phyloP scores from a whole-genome alignment of 495 filamentous ascomycete species.

The Penicillium ucsense region DNA sequence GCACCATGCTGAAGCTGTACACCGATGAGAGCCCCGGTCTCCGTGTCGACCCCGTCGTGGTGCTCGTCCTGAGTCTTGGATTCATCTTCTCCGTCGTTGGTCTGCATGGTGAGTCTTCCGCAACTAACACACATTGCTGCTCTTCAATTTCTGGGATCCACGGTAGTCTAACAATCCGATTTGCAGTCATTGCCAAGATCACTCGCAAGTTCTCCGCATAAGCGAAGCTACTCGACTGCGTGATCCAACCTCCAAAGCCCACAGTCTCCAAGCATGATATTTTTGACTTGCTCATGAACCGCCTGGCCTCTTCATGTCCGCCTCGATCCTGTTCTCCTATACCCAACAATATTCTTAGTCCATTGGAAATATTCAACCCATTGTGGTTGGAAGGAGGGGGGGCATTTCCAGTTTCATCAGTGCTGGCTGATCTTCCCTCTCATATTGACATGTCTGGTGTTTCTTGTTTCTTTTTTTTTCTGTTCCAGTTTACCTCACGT shows the following conservation, averaged over 20 bases:
- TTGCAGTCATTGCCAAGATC: conserved; percentile 88
- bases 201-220: conserved; percentile 74
- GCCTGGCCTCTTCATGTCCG: too few relatives aligned
- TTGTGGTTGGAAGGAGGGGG: conserved; percentile 2
- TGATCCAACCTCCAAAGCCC: neutral
- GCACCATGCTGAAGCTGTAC: conserved; percentile 99
- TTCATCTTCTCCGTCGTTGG: conserved; percentile 99
- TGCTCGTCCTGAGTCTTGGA: conserved; percentile 84
- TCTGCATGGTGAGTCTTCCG: conserved; percentile 62
- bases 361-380: conserved; percentile 2
- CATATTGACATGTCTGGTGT: conserved; percentile 19
- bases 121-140: too few relatives aligned
- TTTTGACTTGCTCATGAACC: too few relatives aligned
- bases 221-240: conserved; percentile 6
- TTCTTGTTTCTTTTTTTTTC: conserved; percentile 8
- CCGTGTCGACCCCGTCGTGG: conserved; percentile 94
- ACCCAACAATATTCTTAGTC: conserved; percentile 17
- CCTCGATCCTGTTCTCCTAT: conserved; percentile 15
- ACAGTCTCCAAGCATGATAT: neutral
- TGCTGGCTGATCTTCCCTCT: conserved; percentile 13
- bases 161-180: conserved; percentile 8
- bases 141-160: too few relatives aligned
- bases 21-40: conserved; percentile 94
- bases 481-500: conserved; percentile 6
- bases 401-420: conserved; percentile 8